Percentiles rank a stretch among this genome's conserved stretches.
These are phyloP conservation scores for Globisporangium solare DNA, from an alignment of 352 stramenopile genomes.

Conservation along the genomic window DNA sequence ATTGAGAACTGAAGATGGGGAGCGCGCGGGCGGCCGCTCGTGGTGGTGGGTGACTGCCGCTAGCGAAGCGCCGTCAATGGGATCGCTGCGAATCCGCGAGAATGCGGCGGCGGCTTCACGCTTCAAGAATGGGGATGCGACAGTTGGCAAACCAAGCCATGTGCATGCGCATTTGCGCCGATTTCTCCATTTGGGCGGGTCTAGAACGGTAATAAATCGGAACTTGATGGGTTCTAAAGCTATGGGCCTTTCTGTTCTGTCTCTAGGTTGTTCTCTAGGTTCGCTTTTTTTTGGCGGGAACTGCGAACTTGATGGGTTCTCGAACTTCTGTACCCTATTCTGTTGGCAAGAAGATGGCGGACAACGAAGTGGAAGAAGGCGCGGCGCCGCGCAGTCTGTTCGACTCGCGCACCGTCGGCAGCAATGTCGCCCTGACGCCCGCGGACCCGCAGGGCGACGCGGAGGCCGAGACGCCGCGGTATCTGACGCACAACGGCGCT, in stretches of 20 bases:
- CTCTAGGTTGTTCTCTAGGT: background rate
- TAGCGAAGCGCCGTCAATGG: background rate
- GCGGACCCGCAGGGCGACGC: slow-evolving; percentile 2
- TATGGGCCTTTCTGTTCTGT: background rate
- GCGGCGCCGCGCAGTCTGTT: slow-evolving; percentile 30
- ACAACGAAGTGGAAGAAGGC: background rate
- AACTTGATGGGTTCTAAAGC: background rate
- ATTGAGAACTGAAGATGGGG: background rate
- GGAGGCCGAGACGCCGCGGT: slow-evolving; percentile 23
- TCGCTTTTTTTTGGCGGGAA: background rate
- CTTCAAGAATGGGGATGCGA: background rate
- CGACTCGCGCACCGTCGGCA: slow-evolving; percentile 34
- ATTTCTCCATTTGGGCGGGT: background rate
- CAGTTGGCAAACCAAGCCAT: background rate
- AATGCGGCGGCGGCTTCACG: background rate
- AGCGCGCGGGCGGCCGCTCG: background rate
- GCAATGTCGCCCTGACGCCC: no score
- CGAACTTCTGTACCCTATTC: background rate
- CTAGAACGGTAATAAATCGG: background rate
- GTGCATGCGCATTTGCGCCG: background rate
- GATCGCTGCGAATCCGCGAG: background rate
- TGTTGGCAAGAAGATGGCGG: background rate
- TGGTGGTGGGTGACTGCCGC: background rate
- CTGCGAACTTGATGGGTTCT: background rate
- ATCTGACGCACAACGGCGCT: slow-evolving; percentile 33